Evolutionary conservation across 1,284 basidiomycete species (phyloP), one percentile per base, ranked within the genome.

Genomic region (Mycena sp.): DNA sequence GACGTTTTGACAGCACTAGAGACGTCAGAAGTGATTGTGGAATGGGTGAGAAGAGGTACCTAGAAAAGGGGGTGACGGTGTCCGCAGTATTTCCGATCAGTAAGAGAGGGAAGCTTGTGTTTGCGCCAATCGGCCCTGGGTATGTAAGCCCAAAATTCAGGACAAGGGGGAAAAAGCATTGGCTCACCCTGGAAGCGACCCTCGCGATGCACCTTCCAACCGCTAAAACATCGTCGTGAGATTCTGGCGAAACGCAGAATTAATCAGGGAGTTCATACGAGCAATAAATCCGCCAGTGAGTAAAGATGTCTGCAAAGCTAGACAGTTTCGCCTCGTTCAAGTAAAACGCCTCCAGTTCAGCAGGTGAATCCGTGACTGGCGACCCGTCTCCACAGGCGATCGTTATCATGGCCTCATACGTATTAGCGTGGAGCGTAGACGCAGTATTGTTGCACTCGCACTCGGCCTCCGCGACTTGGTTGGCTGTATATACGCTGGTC

Each of bases 61-160:
- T 48, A 19, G 38, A 4, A 17, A 57, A 16, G 30, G 61, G 55
- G 28, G 61, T 53, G 41, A 63, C 55, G 19, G 52, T 54, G 35
- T 63, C 61, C 37, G 50, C 56, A 12, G 61, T 63, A 32, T 63
- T 63, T 19, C 61, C 61, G 37, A 63, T 48, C n/a, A 63, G 23
- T 25, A 63, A 32, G n/a, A 63, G 38, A 16, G 61, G 61, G 23
- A 46, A 51, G 44, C 46, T 58, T 30, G 55, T 58, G 29, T 63
- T 63, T 43, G 43, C 21, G 46, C 46, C 37, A 28, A 58, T 40
- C 14, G 56, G 56, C 25, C 56, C 56, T 58, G 17, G 38, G 26
- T 48, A 12, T 7, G 45, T 50, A 21, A 55, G 43, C 53, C 17
- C 45, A 16, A 25, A 45, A 58, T n/a, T 29, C 43, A n/a, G n/a